Conservation (phyloP, 2,329 filamentous ascomycete species). For the Phaeoacremonium minimum region DNA sequence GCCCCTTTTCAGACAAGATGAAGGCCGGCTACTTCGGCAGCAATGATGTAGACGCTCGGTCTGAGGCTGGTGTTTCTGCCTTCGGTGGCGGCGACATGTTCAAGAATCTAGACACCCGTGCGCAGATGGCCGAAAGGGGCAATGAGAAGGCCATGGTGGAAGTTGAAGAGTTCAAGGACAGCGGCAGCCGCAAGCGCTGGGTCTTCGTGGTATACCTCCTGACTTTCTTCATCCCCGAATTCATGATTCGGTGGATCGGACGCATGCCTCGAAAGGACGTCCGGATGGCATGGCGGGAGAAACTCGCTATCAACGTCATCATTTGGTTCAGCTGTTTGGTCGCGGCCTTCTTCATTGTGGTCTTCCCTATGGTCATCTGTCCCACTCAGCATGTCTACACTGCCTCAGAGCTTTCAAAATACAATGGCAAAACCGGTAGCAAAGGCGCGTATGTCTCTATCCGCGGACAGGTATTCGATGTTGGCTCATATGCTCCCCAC, state of each 20-base stretch:
- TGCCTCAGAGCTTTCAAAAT: slow-evolving; percentile 65
- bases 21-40: slow-evolving; percentile 75
- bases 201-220: slow-evolving; percentile 76
- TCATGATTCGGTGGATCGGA: slow-evolving; percentile 70
- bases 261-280: slow-evolving; percentile 91
- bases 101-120: slow-evolving; percentile 87
- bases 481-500: slow-evolving; percentile 64
- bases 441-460: slow-evolving; percentile 69
- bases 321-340: slow-evolving; percentile 84
- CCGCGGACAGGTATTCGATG: slow-evolving; percentile 83
- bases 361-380: slow-evolving; percentile 84
- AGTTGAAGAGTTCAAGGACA: slow-evolving; percentile 78
- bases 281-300: slow-evolving; percentile 91
- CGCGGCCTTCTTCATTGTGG: slow-evolving; percentile 83
- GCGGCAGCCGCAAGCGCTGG: slow-evolving; percentile 84
- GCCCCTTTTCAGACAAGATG: slow-evolving; percentile 69
- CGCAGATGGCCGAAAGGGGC: slow-evolving; percentile 92
- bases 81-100: slow-evolving; percentile 96
- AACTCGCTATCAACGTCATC: slow-evolving; percentile 94
- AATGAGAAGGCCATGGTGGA: slow-evolving; percentile 88
- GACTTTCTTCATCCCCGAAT: slow-evolving; percentile 86
- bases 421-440: slow-evolving; percentile 66
- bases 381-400: slow-evolving; percentile 88
- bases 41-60: slow-evolving; percentile 77
- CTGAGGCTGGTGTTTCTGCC: slow-evolving; percentile 87